Conservation (phyloP, 345 rosid species). For the Adansonia digitata region DNA sequence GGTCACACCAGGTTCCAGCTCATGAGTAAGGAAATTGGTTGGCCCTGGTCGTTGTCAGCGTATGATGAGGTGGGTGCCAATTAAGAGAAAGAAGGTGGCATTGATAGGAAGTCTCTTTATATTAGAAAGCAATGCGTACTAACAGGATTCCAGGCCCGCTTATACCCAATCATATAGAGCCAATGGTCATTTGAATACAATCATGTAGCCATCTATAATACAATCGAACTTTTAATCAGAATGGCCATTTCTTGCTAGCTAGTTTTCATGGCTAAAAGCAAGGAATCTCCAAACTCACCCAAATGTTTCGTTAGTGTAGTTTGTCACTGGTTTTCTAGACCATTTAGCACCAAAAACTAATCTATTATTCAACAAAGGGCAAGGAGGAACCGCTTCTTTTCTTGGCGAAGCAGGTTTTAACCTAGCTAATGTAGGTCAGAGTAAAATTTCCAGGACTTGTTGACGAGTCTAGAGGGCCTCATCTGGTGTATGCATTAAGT, state of each 20-base stretch:
- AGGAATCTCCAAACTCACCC: background rate
- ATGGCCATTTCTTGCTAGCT: background rate
- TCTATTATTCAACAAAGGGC: background rate
- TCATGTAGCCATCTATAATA: background rate
- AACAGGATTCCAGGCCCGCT: slow-evolving; percentile 53
- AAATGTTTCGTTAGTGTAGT: background rate
- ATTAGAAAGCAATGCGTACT: slow-evolving; percentile 57
- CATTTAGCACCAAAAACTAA: background rate
- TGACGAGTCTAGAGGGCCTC: background rate
- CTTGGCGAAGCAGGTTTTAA: background rate
- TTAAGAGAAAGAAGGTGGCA: background rate
- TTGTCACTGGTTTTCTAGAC: background rate
- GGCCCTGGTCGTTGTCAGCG: slow-evolving; percentile 5
- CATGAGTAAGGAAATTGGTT: slow-evolving; percentile 3
- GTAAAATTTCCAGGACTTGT: background rate
- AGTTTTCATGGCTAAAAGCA: background rate
- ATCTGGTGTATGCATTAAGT: background rate
- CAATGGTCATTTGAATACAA: background rate
- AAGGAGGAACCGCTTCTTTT: background rate
- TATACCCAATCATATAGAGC: too few relatives aligned
- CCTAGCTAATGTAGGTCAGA: background rate
- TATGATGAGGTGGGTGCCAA: slow-evolving; percentile 7
- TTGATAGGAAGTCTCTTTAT: slow-evolving; percentile 50
- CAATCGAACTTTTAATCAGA: background rate
- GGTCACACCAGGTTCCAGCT: background rate